phyloP scores from a whole-genome alignment of 116 monocot species.

The Phalaenopsis hybrid region DNA sequence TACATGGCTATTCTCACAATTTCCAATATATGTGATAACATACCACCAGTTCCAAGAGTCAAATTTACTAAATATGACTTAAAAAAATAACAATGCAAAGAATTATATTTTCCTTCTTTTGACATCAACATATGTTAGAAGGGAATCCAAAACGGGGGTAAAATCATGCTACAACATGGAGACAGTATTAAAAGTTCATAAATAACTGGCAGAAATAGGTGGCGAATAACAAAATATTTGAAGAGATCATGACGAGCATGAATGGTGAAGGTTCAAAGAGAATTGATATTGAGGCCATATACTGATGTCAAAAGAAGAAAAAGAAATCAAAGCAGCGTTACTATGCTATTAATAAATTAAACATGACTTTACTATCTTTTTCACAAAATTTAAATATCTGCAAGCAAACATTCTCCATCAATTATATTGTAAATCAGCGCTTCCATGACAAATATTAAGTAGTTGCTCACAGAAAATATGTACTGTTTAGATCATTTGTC shows the following conservation, averaged over 20 bases:
- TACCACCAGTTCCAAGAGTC: neutral
- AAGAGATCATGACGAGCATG: neutral
- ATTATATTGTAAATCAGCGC: neutral
- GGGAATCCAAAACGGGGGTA: neutral
- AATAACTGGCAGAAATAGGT: neutral
- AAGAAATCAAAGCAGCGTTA: neutral
- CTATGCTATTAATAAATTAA: neutral
- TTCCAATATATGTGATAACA: neutral
- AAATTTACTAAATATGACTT: neutral
- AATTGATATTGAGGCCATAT: neutral
- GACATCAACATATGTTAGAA: neutral
- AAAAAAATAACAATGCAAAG: neutral
- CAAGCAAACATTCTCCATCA: neutral
- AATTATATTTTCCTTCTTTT: neutral
- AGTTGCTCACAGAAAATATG: neutral
- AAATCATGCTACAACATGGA: neutral
- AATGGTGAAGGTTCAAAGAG: neutral
- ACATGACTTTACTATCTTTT: neutral
- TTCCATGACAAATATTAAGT: neutral
- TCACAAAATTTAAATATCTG: neutral
- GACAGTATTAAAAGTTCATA: neutral
- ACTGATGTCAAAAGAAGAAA: neutral
- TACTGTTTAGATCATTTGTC: neutral
- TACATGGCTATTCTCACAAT: neutral
- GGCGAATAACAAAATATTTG: neutral